Base-by-base conservation (phyloP, 148 eudicot species). In the Bassia scoparia region DNA sequence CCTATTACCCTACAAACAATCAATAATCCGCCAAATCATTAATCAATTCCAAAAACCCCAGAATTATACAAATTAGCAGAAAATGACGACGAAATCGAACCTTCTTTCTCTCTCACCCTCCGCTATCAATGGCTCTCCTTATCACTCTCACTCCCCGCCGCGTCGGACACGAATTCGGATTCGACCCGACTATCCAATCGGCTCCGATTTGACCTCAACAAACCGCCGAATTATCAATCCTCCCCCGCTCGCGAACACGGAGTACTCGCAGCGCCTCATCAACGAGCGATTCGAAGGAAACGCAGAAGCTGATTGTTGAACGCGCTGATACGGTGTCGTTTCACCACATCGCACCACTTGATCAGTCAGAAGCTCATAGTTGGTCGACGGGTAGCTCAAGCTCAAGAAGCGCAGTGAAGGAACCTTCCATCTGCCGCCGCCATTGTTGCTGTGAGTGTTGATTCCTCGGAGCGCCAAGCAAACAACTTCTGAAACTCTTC, bases 341-440 rank as follows among this genome's bases (percentile, higher is more conserved):
- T 52, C 0, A 52, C 24, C 7, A 52, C 56, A 52, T 52, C 56
- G 8, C 26, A 21, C 1, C 2, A 21, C 4, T 1, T 48, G 68
- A 53, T 77, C 81, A 61, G 85, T 50, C 0, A 96, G 33, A 27
- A 96, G 94, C 86, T 92, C 73, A 87, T 74, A 0, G 92, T 62
- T 88, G 97, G 24, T 89, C 13, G 97, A 71, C 34, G n/a, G 99
- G 90, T 17, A n/a, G n/a, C n/a, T n/a, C n/a, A n/a, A 95, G 84
- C 46, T 85, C 92, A 0, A 96, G 85, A 52, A 96, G 90, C 2
- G 99, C 89, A 49, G 96, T 92, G 84, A 96, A 96, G 31, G 96
- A 96, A 77, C n/a, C 72, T 87, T 17, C 73, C 83, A 43, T 46
- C n/a, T 60, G 23, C 89, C 88, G 75, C 71, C 84, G 21, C 68